phyloP scores from a whole-genome alignment of 768 basidiomycete species.

The Trichaptum fuscoviolaceum region DNA sequence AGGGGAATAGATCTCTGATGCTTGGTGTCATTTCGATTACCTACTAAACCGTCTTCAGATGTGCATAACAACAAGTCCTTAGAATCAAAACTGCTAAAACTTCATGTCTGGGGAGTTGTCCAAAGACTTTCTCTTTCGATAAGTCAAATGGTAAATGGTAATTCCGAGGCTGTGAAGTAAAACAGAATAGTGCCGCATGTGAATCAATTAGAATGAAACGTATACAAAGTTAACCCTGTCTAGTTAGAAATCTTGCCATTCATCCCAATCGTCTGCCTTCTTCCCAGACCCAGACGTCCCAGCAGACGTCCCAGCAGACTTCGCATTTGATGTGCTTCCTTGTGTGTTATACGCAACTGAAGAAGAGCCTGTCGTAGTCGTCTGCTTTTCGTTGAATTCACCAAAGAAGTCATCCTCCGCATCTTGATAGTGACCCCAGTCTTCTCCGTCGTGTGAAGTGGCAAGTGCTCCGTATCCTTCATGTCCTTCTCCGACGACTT shows the following conservation, averaged over 20 bases:
- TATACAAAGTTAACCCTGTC: not conserved
- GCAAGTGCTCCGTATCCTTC: conserved; percentile 46
- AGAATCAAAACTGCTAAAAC: not conserved
- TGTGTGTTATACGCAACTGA: conserved; percentile 15
- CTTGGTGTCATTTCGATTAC: not conserved
- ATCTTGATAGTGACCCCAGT: conserved; percentile 57
- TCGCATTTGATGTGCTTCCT: conserved; percentile 16
- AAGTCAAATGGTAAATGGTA: too few species aligned
- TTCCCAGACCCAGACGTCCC: conserved; percentile 27
- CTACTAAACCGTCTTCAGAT: not conserved
- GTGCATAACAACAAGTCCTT: not conserved
- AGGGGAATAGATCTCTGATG: not conserved
- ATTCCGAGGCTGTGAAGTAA: too few species aligned
- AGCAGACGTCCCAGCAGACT: conserved; percentile 16
- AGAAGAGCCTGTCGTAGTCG: conserved; percentile 14
- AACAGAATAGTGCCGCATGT: not conserved
- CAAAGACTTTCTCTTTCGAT: too few species aligned
- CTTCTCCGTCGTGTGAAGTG: conserved; percentile 44
- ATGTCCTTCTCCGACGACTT: conserved; percentile 41
- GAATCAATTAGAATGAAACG: not conserved
- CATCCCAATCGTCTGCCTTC: conserved; percentile 58
- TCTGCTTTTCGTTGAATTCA: conserved; percentile 31
- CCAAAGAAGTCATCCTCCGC: conserved; percentile 57
- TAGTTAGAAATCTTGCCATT: conserved; percentile 74
- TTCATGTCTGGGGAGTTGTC: too few species aligned